Conservation (phyloP, 177 flowering plant species). For the Vitis hybrid region DNA sequence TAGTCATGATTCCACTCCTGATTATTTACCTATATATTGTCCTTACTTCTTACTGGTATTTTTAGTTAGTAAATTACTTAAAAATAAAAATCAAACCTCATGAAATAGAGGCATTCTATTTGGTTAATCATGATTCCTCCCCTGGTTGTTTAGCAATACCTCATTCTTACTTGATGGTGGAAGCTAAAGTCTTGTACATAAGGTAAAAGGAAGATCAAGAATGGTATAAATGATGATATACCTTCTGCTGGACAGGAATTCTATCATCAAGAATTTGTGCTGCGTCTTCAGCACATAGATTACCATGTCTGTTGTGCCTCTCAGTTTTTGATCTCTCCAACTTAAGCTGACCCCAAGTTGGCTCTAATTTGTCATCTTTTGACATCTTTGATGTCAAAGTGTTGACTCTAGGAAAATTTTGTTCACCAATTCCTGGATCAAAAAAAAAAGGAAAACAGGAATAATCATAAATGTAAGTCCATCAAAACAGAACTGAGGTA, state of each 20-base stretch:
- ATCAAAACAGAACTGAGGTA: too few species aligned
- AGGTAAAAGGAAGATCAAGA: background rate
- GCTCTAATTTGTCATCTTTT: slow-evolving; percentile 27
- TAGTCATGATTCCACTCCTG: too few species aligned
- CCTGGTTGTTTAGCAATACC: too few species aligned
- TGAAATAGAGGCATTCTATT: too few species aligned
- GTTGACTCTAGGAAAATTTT: slow-evolving; percentile 39
- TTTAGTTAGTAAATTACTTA: too few species aligned
- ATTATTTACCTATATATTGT: too few species aligned
- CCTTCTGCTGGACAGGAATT: slow-evolving; percentile 69
- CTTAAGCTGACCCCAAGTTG: slow-evolving; percentile 25
- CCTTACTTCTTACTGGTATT: too few species aligned
- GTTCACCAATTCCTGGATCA: slow-evolving; percentile 34
- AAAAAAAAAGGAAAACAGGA: slow-evolving; percentile 4
- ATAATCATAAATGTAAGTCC: background rate
- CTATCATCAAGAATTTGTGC: slow-evolving; percentile 73
- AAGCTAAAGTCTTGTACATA: too few species aligned
- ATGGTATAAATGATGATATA: slow-evolving; percentile 17
- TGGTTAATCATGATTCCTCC: too few species aligned
- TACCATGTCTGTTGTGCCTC: slow-evolving; percentile 37
- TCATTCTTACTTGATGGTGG: too few species aligned
- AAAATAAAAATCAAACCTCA: too few species aligned
- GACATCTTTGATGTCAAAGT: slow-evolving; percentile 46
- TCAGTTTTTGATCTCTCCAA: slow-evolving; percentile 77
- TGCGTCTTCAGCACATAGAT: slow-evolving; percentile 47